Evolutionary conservation across 345 rosid genomes (phyloP).

Genomic region (Triadica sebifera): DNA sequence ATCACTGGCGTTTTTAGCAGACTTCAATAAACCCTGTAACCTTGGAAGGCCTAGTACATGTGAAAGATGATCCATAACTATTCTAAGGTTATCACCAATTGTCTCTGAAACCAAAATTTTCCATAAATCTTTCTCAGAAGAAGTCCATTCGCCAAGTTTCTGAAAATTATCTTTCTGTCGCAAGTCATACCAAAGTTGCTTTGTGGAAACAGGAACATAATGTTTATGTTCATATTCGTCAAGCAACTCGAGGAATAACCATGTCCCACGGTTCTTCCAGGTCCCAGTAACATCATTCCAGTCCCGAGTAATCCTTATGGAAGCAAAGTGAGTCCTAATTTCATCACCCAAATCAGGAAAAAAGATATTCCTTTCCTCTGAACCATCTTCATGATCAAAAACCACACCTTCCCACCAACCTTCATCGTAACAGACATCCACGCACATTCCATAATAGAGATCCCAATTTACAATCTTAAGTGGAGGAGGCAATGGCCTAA

Average conservation of each 20-base stretch:
- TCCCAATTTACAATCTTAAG: slow-evolving; percentile 22
- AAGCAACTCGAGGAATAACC: slow-evolving; percentile 67
- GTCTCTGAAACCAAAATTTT: slow-evolving; percentile 46
- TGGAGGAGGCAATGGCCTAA: slow-evolving; percentile 62
- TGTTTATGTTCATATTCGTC: slow-evolving; percentile 37
- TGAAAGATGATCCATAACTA: slow-evolving; percentile 30
- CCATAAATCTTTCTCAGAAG: slow-evolving; percentile 34
- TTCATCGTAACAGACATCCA: slow-evolving; percentile 50
- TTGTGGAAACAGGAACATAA: slow-evolving; percentile 51
- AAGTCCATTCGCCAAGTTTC: slow-evolving; percentile 59
- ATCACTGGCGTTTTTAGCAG: slow-evolving; percentile 17
- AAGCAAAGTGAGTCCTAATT: slow-evolving; percentile 28
- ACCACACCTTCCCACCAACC: slow-evolving; percentile 96
- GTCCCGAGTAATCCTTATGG: slow-evolving; percentile 59
- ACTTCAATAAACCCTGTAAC: slow-evolving; percentile 9
- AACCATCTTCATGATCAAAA: slow-evolving; percentile 51
- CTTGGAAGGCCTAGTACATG: slow-evolving; percentile 20
- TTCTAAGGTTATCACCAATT: slow-evolving; percentile 42
- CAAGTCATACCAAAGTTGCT: slow-evolving; percentile 79
- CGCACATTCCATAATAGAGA: slow-evolving; percentile 59
- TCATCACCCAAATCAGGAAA: slow-evolving; percentile 91
- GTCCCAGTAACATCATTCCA: slow-evolving; percentile 53
- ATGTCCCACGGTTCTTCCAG: slow-evolving; percentile 66
- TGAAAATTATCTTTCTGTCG: slow-evolving; percentile 44
- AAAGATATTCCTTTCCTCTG: slow-evolving; percentile 51